Evolutionary conservation across 169 alveolate species (phyloP).

Genomic region (Pseudocohnilembus persalinus): DNA sequence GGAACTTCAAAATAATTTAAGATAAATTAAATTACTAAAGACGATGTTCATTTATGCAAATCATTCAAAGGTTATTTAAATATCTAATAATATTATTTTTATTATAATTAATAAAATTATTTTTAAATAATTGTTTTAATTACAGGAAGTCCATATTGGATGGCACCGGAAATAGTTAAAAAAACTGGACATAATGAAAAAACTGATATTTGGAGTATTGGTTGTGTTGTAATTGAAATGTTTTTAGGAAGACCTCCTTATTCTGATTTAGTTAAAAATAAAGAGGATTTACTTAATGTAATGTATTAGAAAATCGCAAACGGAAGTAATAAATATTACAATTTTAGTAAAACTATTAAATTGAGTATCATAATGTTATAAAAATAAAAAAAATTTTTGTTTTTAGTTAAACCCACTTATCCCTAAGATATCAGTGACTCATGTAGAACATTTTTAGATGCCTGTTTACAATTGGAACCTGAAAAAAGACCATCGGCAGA

Average conservation of each 20-base stretch:
- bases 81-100: no score
- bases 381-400: background rate
- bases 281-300: constrained; percentile 6
- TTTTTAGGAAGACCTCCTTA: constrained; percentile 57
- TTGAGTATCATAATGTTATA: background rate
- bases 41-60: constrained; percentile 7
- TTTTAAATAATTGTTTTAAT: no score
- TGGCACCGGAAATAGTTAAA: constrained; percentile 68
- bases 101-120: background rate
- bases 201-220: constrained; percentile 70
- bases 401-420: constrained; percentile 20
- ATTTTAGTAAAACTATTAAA: background rate
- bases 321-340: background rate
- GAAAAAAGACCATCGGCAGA: constrained; percentile 12
- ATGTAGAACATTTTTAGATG: constrained; percentile 36
- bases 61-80: background rate
- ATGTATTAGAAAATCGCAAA: constrained; percentile 5
- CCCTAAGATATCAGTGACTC: constrained; percentile 23
- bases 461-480: constrained; percentile 41
- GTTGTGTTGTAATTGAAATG: constrained; percentile 73
- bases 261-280: constrained; percentile 31
- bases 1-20: constrained; percentile 38
- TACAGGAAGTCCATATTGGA: constrained; percentile 73
- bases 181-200: constrained; percentile 37
- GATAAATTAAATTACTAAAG: background rate